Conservation (phyloP, 2,329 filamentous ascomycete species). For the Xylariaceae sp. region DNA sequence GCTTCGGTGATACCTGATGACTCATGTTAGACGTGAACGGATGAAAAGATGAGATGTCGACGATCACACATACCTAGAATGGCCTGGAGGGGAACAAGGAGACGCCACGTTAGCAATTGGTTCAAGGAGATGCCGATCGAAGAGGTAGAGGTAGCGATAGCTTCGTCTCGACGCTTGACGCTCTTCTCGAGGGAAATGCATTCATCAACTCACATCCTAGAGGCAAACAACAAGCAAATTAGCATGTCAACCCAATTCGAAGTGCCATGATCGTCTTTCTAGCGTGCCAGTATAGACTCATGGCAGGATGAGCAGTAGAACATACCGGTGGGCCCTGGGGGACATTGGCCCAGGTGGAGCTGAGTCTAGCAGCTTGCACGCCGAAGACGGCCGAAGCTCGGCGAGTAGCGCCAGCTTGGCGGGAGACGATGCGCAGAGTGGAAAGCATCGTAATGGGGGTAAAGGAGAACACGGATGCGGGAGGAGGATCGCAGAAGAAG, state of each 20-base stretch:
- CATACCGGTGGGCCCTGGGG: conserved; percentile 86
- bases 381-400: conserved; percentile 36
- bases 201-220: conserved; percentile 36
- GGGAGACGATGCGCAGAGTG: conserved; percentile 48
- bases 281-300: neutral
- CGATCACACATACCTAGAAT: conserved; percentile 60
- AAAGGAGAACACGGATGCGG: neutral
- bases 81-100: conserved; percentile 46
- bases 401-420: conserved; percentile 39
- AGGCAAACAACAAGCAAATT: conserved; percentile 8
- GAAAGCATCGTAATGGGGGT: conserved; percentile 48
- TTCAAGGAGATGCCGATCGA: neutral
- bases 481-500: neutral
- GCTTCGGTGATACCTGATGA: conserved; percentile 82
- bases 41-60: neutral
- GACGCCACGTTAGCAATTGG: conserved; percentile 19
- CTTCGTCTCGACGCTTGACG: neutral
- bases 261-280: neutral
- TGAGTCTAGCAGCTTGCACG: conserved; percentile 46
- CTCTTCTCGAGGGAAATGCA: neutral
- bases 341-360: conserved; percentile 85
- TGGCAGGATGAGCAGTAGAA: conserved; percentile 19
- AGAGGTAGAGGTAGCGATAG: neutral
- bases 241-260: conserved; percentile 14
- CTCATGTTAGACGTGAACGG: conserved; percentile 9